Base-by-base conservation (phyloP, 2,329 filamentous ascomycete genomes). In the Exserohilum turcica region DNA sequence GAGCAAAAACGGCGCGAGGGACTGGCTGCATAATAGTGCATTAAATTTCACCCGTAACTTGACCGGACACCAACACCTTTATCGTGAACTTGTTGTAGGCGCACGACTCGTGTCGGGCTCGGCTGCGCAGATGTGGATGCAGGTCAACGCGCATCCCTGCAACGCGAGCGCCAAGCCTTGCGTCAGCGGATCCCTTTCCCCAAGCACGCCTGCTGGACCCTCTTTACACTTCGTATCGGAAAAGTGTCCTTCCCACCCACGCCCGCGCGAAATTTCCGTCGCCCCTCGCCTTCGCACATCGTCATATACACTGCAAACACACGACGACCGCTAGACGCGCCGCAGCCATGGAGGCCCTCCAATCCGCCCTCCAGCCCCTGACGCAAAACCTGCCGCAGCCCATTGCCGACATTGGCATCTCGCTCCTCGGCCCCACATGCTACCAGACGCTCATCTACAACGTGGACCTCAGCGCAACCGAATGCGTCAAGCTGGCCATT, bases 401-500 rank as follows among this genome's bases (percentile, higher is more conserved):
- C 36, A 61, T 76, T 56, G 66, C 61, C 21, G 64, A 73, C 31
- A 53, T 70, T 0, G 73, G 72, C 40, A 60, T 62, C 58, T 64
- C 61, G 60, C 86, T 99, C 73, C 84, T 99, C 67, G 92, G 93
- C 73, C 77, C 76, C n/a, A 64, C 81, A 56, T 99, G 94, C 85
- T 96, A 97, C 85, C 84, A 88, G 71, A 86, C 87, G 13, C 85
- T 99, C 44, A 78, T 99, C 60, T 86, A 94, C 69, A 87, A 97
- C 70, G 83, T 99, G 72, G 89, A 96, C 78, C 81, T 89, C 67
- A 84, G 86, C 59, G 85, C 91, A 69, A 83, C 84, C 5, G 86
- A 84, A 54, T 99, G 94, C 81, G 79, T 96, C 67, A 94, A 94
- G 73, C 86, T 97, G 45, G 92, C 87, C 64, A 84, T 97, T 71